Evolutionary conservation across 2,329 filamentous ascomycete genomes (phyloP).

Genomic region (Penicillium sp.): DNA sequence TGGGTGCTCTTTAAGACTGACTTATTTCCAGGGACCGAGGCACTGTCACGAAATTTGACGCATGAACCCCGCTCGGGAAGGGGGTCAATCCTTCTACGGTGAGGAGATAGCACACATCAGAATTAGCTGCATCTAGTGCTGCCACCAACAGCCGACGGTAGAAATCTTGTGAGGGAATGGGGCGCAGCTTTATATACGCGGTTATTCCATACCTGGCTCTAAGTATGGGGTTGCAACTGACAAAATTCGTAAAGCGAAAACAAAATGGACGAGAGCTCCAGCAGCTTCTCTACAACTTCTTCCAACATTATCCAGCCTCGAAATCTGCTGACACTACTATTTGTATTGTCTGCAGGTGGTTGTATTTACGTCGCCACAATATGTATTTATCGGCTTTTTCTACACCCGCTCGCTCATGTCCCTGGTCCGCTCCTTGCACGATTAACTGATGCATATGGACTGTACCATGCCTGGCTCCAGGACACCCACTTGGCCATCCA

Average conservation of each 20-base stretch:
- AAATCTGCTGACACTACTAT: not conserved
- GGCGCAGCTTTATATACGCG: too few species aligned
- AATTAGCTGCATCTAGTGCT: not conserved
- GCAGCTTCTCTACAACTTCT: not conserved
- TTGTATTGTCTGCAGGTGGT: not conserved
- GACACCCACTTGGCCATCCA: slow-evolving; percentile 6
- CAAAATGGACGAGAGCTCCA: not conserved
- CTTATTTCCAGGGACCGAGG: too few species aligned
- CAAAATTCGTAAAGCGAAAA: not conserved
- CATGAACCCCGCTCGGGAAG: too few species aligned
- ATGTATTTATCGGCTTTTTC: slow-evolving; percentile 8
- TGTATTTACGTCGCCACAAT: not conserved
- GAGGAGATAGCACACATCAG: not conserved
- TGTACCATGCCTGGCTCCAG: slow-evolving; percentile 10
- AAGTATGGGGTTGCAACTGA: too few species aligned
- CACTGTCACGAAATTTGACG: too few species aligned
- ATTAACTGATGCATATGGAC: slow-evolving; percentile 1
- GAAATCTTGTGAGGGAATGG: too few species aligned
- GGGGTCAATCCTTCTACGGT: too few species aligned
- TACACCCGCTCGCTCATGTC: slow-evolving; percentile 7
- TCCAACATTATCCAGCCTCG: not conserved
- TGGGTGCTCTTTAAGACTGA: too few species aligned
- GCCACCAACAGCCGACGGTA: too few species aligned
- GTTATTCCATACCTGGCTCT: too few species aligned
- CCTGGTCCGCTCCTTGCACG: slow-evolving; percentile 7